Conservation (phyloP, 1,284 basidiomycete genomes). For the Ceratobasidium sp. region DNA sequence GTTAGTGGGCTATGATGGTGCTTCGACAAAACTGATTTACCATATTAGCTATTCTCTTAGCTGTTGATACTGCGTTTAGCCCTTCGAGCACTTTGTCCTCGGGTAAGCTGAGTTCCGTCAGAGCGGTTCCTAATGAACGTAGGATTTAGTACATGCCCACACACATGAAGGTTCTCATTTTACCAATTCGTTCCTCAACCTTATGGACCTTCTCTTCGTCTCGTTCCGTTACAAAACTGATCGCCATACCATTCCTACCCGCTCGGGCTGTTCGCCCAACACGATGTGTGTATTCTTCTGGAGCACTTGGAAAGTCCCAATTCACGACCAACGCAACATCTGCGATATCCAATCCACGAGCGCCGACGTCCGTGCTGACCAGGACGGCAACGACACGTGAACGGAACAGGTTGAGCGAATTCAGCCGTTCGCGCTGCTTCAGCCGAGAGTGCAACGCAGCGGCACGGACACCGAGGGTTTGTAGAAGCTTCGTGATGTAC, state of each 20-base stretch:
- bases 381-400: slow-evolving; percentile 89
- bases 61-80: slow-evolving; percentile 87
- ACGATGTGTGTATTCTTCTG: slow-evolving; percentile 65
- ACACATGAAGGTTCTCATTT: slow-evolving; percentile 14
- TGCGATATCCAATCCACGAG: slow-evolving; percentile 92
- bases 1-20: not conserved
- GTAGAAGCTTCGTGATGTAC: slow-evolving; percentile 83
- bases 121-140: slow-evolving; percentile 64
- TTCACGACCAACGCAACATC: slow-evolving; percentile 96
- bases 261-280: slow-evolving; percentile 89
- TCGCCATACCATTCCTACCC: slow-evolving; percentile 86
- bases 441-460: slow-evolving; percentile 93
- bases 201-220: slow-evolving; percentile 83
- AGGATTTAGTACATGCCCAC: slow-evolving; percentile 6
- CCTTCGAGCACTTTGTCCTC: slow-evolving; percentile 87
- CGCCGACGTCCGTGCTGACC: slow-evolving; percentile 94
- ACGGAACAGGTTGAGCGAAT: slow-evolving; percentile 87
- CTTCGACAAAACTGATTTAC: slow-evolving; percentile 55
- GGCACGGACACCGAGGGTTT: slow-evolving; percentile 80
- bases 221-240: slow-evolving; percentile 94
- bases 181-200: slow-evolving; percentile 89
- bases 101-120: slow-evolving; percentile 75
- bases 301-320: slow-evolving; percentile 92
- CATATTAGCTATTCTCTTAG: slow-evolving; percentile 94
- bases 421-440: slow-evolving; percentile 86